Evolutionary conservation across 257 asterid species (phyloP), one percentile per base, ranked within the genome.

Genomic region (Anisodus acutangulus): DNA sequence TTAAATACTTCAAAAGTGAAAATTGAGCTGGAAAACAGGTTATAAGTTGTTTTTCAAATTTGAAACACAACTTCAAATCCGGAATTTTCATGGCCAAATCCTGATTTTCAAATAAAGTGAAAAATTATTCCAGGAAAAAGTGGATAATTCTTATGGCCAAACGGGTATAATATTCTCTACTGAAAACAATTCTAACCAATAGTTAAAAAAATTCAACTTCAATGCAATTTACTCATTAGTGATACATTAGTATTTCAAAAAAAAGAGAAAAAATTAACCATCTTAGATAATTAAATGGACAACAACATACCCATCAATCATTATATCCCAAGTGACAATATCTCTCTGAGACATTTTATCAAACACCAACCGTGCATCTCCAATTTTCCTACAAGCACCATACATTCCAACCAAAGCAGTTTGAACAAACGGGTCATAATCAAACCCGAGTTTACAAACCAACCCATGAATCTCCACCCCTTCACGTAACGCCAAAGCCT

Each of bases 401-500:
- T 92, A 93, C 92, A 93, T 84, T 12, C 97, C 91, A 31, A 91
- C 88, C 88, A 93, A 83, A 26, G 94, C 95, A 71, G 98, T 93
- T 80, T 93, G 91, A 85, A 94, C 97, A 82, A 88, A 92, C 8
- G 97, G 94, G 84, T 94, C 95, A 11, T 85, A 85, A 13, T 83
- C 88, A 78, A 82, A 90, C 62, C 97, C 97, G 35, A 88, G 84
- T 49, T 91, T 95, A 79, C 86, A 86, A n/a, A 88, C 91, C 87
- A 95, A 83, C 22, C 89, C 97, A 80, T 94, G 97, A 83, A 94
- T 79, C 86, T 88, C 83, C 81, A 58, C 89, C 83, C 98, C 95
- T 88, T 91, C 94, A 9, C 49, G 9, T 26, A 90, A 84, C 6
- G 91, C 90, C 67, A 4, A 39, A 54, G 86, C 26, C 62, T 85